A percentile compares a stretch with the other conserved stretches of the same genome.
Evolutionary conservation across 768 basidiomycete species (phyloP).

Genomic region (Gyrodon lividus): DNA sequence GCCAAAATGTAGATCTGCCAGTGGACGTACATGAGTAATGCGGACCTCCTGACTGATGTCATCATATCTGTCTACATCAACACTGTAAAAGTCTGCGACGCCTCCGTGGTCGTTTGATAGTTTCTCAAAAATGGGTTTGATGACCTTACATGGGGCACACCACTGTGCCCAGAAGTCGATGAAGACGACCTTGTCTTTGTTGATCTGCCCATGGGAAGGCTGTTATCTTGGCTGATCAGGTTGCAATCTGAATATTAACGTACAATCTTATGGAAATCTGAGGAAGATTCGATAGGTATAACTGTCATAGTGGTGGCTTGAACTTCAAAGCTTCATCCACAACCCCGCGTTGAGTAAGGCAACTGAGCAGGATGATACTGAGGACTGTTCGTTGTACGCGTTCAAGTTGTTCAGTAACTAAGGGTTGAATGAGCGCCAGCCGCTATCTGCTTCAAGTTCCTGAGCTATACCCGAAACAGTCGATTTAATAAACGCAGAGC

Average conservation of each 20-base stretch:
- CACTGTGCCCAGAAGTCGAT: background rate
- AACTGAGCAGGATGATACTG: too few relatives aligned
- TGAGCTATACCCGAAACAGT: too few relatives aligned
- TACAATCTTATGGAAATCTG: conserved; percentile 1
- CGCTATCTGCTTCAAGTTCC: too few relatives aligned
- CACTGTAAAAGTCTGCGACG: conserved; percentile 60
- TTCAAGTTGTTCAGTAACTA: too few relatives aligned
- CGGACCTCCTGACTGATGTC: conserved; percentile 7
- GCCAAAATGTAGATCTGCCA: background rate
- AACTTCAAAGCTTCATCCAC: too few relatives aligned
- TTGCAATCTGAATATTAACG: background rate
- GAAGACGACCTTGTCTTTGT: background rate
- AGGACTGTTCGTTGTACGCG: too few relatives aligned
- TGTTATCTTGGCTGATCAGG: background rate
- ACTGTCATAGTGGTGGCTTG: conserved; percentile 2
- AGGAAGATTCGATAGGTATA: conserved; percentile 1
- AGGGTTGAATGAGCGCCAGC: too few relatives aligned
- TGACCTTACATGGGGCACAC: conserved; percentile 1
- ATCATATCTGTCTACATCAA: conserved; percentile 55
- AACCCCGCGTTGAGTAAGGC: too few relatives aligned
- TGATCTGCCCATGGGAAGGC: background rate
- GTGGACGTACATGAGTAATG: background rate
- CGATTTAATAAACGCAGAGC: too few relatives aligned
- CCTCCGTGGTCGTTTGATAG: conserved; percentile 1
- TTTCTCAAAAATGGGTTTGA: conserved; percentile 1